These are phyloP conservation scores for Rubus parviflorus DNA, from an alignment of 306 rosid genomes.

Conservation along the genomic window DNA sequence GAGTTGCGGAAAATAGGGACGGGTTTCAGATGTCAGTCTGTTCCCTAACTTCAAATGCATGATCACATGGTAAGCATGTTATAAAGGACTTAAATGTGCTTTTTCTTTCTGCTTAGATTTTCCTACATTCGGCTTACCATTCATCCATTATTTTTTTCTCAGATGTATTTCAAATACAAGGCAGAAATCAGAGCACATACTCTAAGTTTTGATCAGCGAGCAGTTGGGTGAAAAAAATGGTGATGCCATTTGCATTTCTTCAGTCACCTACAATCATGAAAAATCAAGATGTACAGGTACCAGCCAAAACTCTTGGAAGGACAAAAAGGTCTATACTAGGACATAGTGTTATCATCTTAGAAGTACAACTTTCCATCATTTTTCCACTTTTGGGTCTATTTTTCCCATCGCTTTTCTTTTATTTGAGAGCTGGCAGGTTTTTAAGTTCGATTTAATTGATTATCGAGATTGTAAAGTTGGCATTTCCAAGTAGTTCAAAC, in stretches of 20 bases:
- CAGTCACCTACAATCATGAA: constrained; percentile 21
- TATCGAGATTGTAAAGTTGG: constrained; percentile 16
- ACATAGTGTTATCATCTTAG: not conserved
- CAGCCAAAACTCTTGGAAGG: not conserved
- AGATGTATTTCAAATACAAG: constrained; percentile 28
- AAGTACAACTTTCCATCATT: constrained; percentile 2
- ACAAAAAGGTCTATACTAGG: not conserved
- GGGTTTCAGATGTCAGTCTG: constrained; percentile 41
- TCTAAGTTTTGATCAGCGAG: not conserved
- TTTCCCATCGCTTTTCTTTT: not conserved
- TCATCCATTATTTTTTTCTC: constrained; percentile 21
- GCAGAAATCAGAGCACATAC: constrained; percentile 13
- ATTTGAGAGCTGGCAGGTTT: not conserved
- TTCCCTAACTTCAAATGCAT: constrained; percentile 22
- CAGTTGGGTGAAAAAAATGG: constrained; percentile 8
- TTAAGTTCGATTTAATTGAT: not conserved
- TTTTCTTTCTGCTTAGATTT: not conserved
- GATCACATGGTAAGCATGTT: constrained; percentile 23
- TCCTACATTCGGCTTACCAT: constrained; percentile 10
- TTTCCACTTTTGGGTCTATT: not conserved
- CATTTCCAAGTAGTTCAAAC: constrained; percentile 1
- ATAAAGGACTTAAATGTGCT: not conserved
- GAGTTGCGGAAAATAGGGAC: constrained; percentile 55
- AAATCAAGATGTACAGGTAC: constrained; percentile 24
- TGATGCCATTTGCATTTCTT: constrained; percentile 15